These are phyloP conservation scores for Hippophae rhamnoides DNA, from an alignment of 306 rosid species.

Conservation along the genomic window DNA sequence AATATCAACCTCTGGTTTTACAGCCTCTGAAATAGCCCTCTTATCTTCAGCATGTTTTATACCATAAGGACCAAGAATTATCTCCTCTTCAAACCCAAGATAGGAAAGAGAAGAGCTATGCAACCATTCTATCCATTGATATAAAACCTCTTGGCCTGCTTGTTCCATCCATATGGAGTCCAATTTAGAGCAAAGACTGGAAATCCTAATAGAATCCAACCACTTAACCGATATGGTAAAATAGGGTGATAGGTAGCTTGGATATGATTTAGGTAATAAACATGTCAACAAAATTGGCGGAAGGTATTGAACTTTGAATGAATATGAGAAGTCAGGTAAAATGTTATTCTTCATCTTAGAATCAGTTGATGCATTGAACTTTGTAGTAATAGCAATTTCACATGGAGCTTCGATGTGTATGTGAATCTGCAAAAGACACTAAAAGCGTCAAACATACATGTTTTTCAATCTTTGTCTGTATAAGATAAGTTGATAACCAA, in stretches of 20 bases:
- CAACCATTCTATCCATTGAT: slow-evolving; percentile 91
- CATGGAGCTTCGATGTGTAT: slow-evolving; percentile 41
- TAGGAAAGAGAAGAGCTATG: slow-evolving; percentile 51
- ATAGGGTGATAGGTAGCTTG: slow-evolving; percentile 63
- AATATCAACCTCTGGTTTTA: slow-evolving; percentile 56
- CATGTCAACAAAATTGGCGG: slow-evolving; percentile 83
- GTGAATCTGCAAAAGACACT: slow-evolving; percentile 37
- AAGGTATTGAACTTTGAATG: slow-evolving; percentile 61
- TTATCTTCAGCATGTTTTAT: slow-evolving; percentile 35
- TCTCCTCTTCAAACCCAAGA: slow-evolving; percentile 55
- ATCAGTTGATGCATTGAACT: slow-evolving; percentile 36
- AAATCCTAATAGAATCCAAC: slow-evolving; percentile 51
- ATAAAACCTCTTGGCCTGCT: slow-evolving; percentile 70
- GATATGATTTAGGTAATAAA: slow-evolving; percentile 70
- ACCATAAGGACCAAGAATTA: slow-evolving; percentile 56
- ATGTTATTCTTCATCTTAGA: slow-evolving; percentile 14
- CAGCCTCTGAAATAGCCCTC: slow-evolving; percentile 48
- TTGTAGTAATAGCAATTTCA: slow-evolving; percentile 50
- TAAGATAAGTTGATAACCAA: neutral
- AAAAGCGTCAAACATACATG: slow-evolving; percentile 11
- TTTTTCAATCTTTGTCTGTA: neutral
- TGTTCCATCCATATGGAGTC: slow-evolving; percentile 74
- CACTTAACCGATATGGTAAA: slow-evolving; percentile 61
- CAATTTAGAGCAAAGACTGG: slow-evolving; percentile 52
- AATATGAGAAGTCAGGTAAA: slow-evolving; percentile 44